Percentiles rank a stretch among this genome's conserved stretches.
These are phyloP conservation scores for Rosa multiflora DNA, from an alignment of 306 rosid species.

Conservation along the genomic window DNA sequence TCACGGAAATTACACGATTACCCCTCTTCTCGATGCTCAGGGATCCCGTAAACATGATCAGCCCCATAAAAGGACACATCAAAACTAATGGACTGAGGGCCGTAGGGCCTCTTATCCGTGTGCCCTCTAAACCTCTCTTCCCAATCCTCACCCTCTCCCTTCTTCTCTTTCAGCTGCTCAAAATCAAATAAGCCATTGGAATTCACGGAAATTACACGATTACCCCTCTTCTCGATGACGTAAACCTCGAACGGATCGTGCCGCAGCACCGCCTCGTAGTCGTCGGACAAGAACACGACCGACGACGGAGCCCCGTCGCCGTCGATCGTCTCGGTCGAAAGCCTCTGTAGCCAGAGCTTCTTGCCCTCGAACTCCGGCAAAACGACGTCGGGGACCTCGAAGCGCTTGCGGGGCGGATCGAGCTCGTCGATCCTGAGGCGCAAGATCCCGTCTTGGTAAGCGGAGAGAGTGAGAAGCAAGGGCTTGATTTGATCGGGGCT, in stretches of 20 bases:
- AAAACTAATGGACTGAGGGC: constrained; percentile 90
- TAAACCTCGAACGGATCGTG: constrained; percentile 90
- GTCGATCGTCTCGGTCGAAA: constrained; percentile 46
- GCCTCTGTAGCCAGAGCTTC: constrained; percentile 68
- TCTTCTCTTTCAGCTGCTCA: constrained; percentile 64
- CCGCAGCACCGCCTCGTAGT: constrained; percentile 67
- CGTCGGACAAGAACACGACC: constrained; percentile 58
- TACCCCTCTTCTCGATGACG: constrained; percentile 55
- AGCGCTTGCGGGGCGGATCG: constrained; percentile 62
- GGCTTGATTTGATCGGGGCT: constrained; percentile 40
- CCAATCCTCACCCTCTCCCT: constrained; percentile 69
- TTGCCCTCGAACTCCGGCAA: constrained; percentile 42
- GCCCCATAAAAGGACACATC: constrained; percentile 82
- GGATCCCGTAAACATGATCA: constrained; percentile 87
- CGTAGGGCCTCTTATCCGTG: constrained; percentile 75
- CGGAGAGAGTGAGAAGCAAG: constrained; percentile 69
- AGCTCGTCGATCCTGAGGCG: constrained; percentile 87
- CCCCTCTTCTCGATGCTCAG: too few species aligned
- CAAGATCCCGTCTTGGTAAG: constrained; percentile 56
- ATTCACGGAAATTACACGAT: constrained; percentile 69
- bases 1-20: too few species aligned
- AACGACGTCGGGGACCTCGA: constrained; percentile 78
- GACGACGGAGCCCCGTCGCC: constrained; percentile 38
- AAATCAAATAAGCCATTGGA: constrained; percentile 88
- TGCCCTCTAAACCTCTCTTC: constrained; percentile 70